Percentiles rank a stretch among this genome's conserved stretches.
Conservation (phyloP, 305 asterid species). For the Euphrasia arctica region DNA sequence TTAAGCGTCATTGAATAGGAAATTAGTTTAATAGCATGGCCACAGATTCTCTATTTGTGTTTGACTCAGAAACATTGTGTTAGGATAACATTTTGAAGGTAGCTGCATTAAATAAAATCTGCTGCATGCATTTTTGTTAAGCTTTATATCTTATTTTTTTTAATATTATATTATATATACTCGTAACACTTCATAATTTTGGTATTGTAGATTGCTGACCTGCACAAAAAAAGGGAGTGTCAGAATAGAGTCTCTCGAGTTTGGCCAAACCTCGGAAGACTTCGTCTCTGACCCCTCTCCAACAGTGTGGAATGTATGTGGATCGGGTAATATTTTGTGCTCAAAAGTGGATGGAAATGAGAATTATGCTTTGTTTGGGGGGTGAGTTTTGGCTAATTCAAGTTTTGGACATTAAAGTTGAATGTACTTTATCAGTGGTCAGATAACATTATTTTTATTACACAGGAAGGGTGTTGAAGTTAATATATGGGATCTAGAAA, state of each 20-base stretch:
- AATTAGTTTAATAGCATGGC: neutral
- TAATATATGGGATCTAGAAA: constrained; percentile 77
- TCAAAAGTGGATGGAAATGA: constrained; percentile 67
- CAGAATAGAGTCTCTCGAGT: constrained; percentile 44
- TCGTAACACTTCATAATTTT: constrained; percentile 28
- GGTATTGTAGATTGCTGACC: constrained; percentile 64
- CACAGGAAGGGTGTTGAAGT: constrained; percentile 89
- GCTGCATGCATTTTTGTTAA: neutral
- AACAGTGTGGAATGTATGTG: constrained; percentile 54
- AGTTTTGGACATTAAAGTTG: constrained; percentile 15
- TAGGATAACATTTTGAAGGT: constrained; percentile 4
- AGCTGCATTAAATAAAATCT: neutral
- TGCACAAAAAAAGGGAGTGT: constrained; percentile 71
- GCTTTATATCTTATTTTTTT: neutral
- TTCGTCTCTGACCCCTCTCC: constrained; percentile 44
- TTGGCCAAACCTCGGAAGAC: constrained; percentile 38
- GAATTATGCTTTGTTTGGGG: constrained; percentile 77
- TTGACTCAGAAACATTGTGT: neutral
- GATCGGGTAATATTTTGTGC: constrained; percentile 64
- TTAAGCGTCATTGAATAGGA: no score
- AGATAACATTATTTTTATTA: constrained; percentile 16
- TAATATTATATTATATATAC: neutral
- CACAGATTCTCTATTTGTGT: neutral
- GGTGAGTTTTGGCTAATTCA: constrained; percentile 49
- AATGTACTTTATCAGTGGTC: constrained; percentile 11